A percentile compares a stretch with the other conserved stretches of the same genome.
phyloP scores from a whole-genome alignment of 176 grass and related monocot species.

The Urochloa ruziziensis region DNA sequence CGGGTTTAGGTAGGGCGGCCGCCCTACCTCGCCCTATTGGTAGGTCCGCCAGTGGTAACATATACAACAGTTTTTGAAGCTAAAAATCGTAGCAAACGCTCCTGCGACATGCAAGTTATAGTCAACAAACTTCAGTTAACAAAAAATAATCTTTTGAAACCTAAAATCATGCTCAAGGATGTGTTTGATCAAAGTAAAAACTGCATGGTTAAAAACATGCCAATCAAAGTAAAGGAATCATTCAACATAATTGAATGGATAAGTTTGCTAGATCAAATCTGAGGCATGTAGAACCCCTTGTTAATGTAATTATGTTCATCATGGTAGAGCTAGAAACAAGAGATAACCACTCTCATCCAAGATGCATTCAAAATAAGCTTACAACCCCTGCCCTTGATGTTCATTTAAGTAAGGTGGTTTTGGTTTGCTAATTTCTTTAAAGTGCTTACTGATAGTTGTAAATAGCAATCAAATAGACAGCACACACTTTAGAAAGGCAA shows the following conservation, averaged over 20 bases:
- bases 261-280: too few relatives aligned
- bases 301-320: too few relatives aligned
- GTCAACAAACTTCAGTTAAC: not conserved
- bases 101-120: constrained; percentile 37
- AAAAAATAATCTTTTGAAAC: not conserved
- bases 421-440: not conserved
- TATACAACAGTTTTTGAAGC: constrained; percentile 68
- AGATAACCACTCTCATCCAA: too few relatives aligned
- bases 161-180: not conserved
- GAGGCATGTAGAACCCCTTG: too few relatives aligned
- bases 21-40: too few relatives aligned
- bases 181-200: not conserved
- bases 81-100: constrained; percentile 55
- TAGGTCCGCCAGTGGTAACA: too few relatives aligned
- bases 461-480: not conserved
- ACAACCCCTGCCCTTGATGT: not conserved
- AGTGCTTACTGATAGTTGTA: not conserved
- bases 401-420: not conserved
- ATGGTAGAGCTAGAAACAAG: too few relatives aligned
- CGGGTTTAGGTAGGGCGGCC: too few relatives aligned
- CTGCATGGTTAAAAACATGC: not conserved
- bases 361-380: not conserved
- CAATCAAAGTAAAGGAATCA: not conserved
- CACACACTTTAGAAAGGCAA: not conserved
- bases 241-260: not conserved